Conservation (phyloP, 2,329 filamentous ascomycete genomes). For the Anisogramma anomala region DNA sequence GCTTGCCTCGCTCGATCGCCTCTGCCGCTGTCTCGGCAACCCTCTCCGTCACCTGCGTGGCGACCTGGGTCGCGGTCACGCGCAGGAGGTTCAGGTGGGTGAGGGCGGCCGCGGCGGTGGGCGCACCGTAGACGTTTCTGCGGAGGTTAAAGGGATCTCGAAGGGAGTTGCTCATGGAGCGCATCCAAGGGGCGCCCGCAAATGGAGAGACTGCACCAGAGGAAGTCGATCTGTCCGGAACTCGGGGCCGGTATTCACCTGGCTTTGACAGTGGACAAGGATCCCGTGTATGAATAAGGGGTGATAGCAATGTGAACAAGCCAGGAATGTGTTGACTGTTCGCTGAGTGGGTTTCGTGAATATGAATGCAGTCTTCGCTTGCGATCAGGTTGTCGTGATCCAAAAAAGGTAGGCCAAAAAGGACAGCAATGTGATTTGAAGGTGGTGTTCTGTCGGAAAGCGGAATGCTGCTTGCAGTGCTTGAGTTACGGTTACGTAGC, state of each 20-base stretch:
- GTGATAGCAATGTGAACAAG: conserved; percentile 11
- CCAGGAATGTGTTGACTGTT: too few relatives aligned
- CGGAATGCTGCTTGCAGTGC: too few relatives aligned
- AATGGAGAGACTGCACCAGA: not conserved
- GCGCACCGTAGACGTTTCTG: conserved; percentile 30
- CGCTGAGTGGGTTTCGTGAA: too few relatives aligned
- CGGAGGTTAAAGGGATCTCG: conserved; percentile 17
- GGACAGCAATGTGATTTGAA: conserved; percentile 2
- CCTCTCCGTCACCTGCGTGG: conserved; percentile 19
- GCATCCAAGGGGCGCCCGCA: conserved; percentile 5
- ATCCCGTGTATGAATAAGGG: too few relatives aligned
- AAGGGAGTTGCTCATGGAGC: conserved; percentile 15
- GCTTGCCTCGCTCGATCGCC: conserved; percentile 36
- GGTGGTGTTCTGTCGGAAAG: not conserved
- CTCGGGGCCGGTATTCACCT: too few relatives aligned
- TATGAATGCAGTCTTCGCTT: too few relatives aligned
- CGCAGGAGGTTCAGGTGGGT: conserved; percentile 33
- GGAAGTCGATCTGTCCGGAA: not conserved
- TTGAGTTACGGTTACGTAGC: too few relatives aligned
- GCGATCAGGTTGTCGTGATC: conserved; percentile 1
- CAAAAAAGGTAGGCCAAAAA: conserved; percentile 1
- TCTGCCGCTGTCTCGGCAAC: conserved; percentile 33
- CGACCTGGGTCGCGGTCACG: conserved; percentile 34
- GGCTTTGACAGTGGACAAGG: too few relatives aligned
- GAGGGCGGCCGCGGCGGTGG: conserved; percentile 19